These are phyloP conservation scores for Torulaspora gathmanii DNA, from an alignment of 805 yeast genomes.

Conservation along the genomic window DNA sequence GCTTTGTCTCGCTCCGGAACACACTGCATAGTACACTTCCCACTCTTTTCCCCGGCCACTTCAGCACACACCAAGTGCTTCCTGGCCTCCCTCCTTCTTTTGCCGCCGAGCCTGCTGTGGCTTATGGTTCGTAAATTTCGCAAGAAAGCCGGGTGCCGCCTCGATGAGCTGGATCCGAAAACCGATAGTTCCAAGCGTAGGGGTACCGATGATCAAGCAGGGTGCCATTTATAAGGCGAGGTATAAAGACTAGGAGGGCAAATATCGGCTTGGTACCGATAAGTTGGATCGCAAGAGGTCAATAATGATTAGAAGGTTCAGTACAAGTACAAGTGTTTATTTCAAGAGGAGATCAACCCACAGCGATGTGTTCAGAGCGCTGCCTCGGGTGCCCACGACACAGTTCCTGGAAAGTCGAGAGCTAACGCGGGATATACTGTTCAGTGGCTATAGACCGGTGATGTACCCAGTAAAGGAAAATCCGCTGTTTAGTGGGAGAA, in stretches of 20 bases:
- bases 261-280: neutral
- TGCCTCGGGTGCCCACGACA: constrained; percentile 35
- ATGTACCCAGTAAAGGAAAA: constrained; percentile 33
- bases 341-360: constrained; percentile 11
- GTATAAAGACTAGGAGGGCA: neutral
- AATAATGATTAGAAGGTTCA: constrained; percentile 8
- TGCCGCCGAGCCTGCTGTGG: no score
- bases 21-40: no score
- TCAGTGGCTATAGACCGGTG: constrained; percentile 34
- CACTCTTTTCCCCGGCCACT: no score
- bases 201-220: constrained; percentile 3
- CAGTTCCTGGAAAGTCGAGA: constrained; percentile 28
- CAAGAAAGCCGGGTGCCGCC: neutral
- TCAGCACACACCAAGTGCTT: no score
- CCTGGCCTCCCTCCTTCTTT: no score
- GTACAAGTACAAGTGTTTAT: constrained; percentile 3
- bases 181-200: constrained; percentile 11
- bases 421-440: constrained; percentile 30
- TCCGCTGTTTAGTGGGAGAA: constrained; percentile 27
- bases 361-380: constrained; percentile 19
- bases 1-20: no score
- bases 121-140: neutral
- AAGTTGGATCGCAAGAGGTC: neutral
- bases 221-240: constrained; percentile 1
- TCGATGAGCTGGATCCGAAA: neutral